phyloP scores from a whole-genome alignment of 257 asterid species.

The Penstemon eatonii region DNA sequence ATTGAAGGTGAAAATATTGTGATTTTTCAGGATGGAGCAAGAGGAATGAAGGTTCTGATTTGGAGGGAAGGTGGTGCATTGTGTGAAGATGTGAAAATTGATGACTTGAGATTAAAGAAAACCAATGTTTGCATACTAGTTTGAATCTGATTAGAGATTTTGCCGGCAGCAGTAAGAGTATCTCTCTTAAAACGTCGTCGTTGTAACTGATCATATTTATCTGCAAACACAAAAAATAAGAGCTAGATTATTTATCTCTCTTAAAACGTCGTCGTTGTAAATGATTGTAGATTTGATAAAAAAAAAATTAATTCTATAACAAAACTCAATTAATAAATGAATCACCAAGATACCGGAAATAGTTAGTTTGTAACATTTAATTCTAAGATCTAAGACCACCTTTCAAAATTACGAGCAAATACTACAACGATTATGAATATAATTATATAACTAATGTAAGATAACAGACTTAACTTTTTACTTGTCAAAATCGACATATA shows the following conservation, averaged over 20 bases:
- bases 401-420: too few species aligned
- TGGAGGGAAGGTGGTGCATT: constrained; percentile 17
- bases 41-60: constrained; percentile 28
- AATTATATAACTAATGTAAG: too few species aligned
- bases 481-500: too few species aligned
- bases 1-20: constrained; percentile 25
- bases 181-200: constrained; percentile 29
- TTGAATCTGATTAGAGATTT: constrained; percentile 43
- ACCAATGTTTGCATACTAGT: constrained; percentile 40
- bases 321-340: constrained; percentile 1
- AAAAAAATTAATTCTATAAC: neutral
- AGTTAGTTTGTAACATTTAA: too few species aligned
- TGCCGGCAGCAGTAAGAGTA: constrained; percentile 40
- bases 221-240: neutral
- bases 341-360: neutral
- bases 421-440: too few species aligned
- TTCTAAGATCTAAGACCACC: too few species aligned
- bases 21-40: constrained; percentile 28
- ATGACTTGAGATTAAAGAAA: constrained; percentile 31
- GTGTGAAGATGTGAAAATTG: constrained; percentile 36
- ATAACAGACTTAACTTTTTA: too few species aligned
- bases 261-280: too few species aligned
- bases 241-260: neutral
- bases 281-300: too few species aligned
- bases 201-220: constrained; percentile 22